Evolutionary conservation across 495 filamentous ascomycete species (phyloP), one percentile per base, ranked within the genome.

Genomic region (Daldinia childiae): DNA sequence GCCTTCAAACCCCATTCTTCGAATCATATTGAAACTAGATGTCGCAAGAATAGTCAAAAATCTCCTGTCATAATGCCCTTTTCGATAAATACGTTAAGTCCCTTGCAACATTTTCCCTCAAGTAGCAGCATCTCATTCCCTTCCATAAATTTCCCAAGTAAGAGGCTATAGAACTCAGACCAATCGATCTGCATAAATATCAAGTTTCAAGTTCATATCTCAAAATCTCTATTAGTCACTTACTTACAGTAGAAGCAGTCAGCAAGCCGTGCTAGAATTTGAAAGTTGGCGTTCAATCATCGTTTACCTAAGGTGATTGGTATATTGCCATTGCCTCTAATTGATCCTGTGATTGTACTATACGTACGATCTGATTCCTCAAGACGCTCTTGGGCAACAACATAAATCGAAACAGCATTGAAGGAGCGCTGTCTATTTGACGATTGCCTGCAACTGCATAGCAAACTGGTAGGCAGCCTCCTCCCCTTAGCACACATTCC

Each of bases 401-500:
- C 34, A 21, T 36, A 43, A 43, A 15, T n/a, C 15, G 19, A 43
- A 27, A 19, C 5, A n/a, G n/a, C n/a, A 45, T 43, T 55, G 50
- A 38, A 36, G 30, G 4, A 36, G 15, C 6, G 38, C 4, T 24
- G n/a, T 17, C 26, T 38, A 15, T 27, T 29, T n/a, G 24, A n/a
- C 15, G 8, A 17, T n/a, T 29, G 24, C 38, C 50, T 45, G 15
- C 17, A 11, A 29, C 36, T 45, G 11, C 19, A 12, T 2, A 65
- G 38, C 19, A 27, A 30, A 56, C 52, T 50, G 52, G 62, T 58
- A 65, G 26, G 52, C 29, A 58, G 26, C 38, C 12, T 12, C 27
- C 32, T 17, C 27, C 38, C 38, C 3, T 21, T 38, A 24, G 6
- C 30, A 58, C n/a, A 34, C 7, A 50, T 30, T 32, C 21, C 15